A percentile compares a stretch with the other conserved stretches of the same genome.
Conservation (phyloP, 1,284 basidiomycete genomes). For the Puccinia coronata region DNA sequence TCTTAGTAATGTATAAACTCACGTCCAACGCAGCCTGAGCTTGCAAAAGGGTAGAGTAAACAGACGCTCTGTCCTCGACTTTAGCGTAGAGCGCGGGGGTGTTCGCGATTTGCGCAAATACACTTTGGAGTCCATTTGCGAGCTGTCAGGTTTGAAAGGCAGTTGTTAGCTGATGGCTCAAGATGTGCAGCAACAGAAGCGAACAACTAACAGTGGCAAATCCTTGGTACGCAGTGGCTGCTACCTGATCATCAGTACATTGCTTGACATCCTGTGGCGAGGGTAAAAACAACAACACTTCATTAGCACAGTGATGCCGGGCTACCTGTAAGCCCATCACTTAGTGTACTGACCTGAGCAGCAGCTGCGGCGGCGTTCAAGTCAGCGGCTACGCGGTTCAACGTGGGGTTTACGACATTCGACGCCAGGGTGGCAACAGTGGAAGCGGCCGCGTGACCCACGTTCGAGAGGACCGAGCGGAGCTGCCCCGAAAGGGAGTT, state of each 20-base stretch:
- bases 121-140: neutral
- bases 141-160: neutral
- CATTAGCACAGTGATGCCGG: too few species aligned
- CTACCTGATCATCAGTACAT: neutral
- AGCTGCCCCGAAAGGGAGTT: neutral
- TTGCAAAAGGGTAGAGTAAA: neutral
- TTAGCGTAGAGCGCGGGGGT: neutral
- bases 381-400: neutral
- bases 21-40: neutral
- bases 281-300: neutral
- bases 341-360: neutral
- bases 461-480: neutral
- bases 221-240: neutral
- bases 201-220: constrained; percentile 7
- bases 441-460: neutral
- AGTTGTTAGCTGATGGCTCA: neutral
- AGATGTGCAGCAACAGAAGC: neutral
- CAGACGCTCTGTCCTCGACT: neutral
- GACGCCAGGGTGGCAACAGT: neutral
- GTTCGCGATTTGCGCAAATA: neutral
- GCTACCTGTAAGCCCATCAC: neutral
- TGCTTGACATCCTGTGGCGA: neutral
- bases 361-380: neutral
- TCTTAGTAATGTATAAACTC: neutral
- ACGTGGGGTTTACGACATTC: neutral